Evolutionary conservation across 257 asterid species (phyloP).

Genomic region (Gardenia jasminoides): DNA sequence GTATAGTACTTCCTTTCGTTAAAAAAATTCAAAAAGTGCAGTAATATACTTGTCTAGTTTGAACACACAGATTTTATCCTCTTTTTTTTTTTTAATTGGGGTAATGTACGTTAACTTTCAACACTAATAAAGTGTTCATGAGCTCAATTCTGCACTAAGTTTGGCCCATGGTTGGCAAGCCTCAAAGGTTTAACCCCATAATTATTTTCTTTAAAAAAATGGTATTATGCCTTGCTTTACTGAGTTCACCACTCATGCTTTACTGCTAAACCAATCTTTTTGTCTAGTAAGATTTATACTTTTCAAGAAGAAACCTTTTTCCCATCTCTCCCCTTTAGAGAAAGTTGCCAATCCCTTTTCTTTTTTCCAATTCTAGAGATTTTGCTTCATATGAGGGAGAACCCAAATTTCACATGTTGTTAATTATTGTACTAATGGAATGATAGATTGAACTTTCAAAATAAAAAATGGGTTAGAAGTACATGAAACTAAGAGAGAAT

Average conservation of each 20-base stretch:
- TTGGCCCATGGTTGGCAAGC: too few species aligned
- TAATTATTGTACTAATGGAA: constrained; percentile 10
- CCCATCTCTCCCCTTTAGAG: constrained; percentile 18
- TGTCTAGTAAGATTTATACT: constrained; percentile 20
- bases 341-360: constrained; percentile 20
- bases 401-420: constrained; percentile 3
- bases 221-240: constrained; percentile 21
- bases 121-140: too few species aligned
- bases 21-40: too few species aligned
- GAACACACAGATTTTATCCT: too few species aligned
- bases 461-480: background rate
- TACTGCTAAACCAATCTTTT: constrained; percentile 20
- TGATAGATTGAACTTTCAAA: background rate
- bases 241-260: constrained; percentile 20
- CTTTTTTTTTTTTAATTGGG: too few species aligned
- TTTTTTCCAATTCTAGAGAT: constrained; percentile 9
- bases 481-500: constrained; percentile 8
- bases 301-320: constrained; percentile 27
- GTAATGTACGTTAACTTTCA: too few species aligned
- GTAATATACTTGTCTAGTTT: too few species aligned
- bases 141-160: too few species aligned
- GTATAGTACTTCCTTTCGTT: too few species aligned
- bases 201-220: constrained; percentile 4
- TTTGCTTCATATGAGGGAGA: constrained; percentile 4
- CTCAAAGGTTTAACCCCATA: too few species aligned